Base-by-base conservation (phyloP, 352 stramenopile species). In the Globisporangium lucens region DNA sequence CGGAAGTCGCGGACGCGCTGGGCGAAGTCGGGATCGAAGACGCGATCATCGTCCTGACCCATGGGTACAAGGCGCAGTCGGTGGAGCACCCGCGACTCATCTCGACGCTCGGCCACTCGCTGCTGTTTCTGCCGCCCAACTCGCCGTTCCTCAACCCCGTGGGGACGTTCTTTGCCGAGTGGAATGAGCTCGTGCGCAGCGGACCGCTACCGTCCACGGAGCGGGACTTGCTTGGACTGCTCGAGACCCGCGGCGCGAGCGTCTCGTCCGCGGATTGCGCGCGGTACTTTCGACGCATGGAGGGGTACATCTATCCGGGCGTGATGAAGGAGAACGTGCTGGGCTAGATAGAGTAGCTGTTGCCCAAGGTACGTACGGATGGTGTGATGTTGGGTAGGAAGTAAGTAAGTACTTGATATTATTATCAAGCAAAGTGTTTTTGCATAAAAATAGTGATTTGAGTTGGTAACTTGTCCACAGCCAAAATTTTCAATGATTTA, bases 141-240 rank as follows among this genome's bases (percentile, higher is more conserved):
- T 58, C 52, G 52, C 52, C 52, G 52, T 58, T 58, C 27, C 27
- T 58, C 24, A 58, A 58, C 52, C 52, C 52, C 12, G 52, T 27
- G 4, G 52, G 33, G 27, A 22, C 52, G 52, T 58, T 58, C 52
- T 58, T 58, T 4, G 4, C 27, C 24, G 52, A 58, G 12, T 58
- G 52, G 52, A 58, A 17, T 17, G 24, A 36, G 52, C 27, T 58
- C 12, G 15, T 58, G 24, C 52, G 52, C 27, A 29, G 27, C 4
- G 52, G 52, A 15, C 27, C 52, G 13, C 52, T 58, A 12, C 52
- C 52, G 24, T 29, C 52, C 4, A 58, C 52, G 3, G 52, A 58
- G 52, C 27, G 52, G 12, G 52, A 58, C 52, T 17, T 58, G 24
- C 52, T 58, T 12, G 24, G 27, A 13, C 27, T 58, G 22, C 30